A percentile compares a stretch with the other conserved stretches of the same genome.
These are phyloP conservation scores for Pseudotsuga menziesii DNA, from an alignment of 75 land plant species.

Conservation along the genomic window DNA sequence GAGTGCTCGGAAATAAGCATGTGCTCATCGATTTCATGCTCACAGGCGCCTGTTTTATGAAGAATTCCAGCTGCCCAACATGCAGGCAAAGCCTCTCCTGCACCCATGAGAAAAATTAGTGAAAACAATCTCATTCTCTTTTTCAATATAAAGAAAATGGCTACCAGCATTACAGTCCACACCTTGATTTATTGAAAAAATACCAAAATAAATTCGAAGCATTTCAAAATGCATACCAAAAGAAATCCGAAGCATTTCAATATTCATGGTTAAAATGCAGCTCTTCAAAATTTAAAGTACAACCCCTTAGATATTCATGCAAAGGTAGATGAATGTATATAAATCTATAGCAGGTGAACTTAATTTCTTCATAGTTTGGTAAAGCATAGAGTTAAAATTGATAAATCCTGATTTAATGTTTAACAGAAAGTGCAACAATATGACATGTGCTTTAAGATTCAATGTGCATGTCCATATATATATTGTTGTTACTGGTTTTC, in stretches of 20 bases:
- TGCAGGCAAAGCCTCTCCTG: slow-evolving; percentile 73
- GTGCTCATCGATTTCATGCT: slow-evolving; percentile 85
- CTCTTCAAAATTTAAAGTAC: background rate
- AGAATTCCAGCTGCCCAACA: slow-evolving; percentile 84
- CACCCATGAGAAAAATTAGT: slow-evolving; percentile 45
- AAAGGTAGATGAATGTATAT: background rate
- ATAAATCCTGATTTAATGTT: background rate
- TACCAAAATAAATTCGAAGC: too few relatives aligned
- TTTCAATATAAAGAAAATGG: background rate
- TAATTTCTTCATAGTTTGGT: background rate
- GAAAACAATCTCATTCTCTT: background rate
- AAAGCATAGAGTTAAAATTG: background rate
- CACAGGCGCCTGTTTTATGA: slow-evolving; percentile 65
- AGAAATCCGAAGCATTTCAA: background rate
- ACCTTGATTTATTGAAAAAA: background rate
- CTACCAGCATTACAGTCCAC: background rate
- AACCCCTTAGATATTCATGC: background rate
- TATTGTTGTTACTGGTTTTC: background rate
- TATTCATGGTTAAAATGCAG: background rate
- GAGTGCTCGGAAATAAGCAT: slow-evolving; percentile 65
- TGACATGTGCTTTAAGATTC: background rate
- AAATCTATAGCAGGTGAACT: background rate
- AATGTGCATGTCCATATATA: background rate
- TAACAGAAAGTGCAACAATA: background rate
- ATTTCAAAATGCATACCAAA: too few relatives aligned